Evolutionary conservation across 345 rosid species (phyloP), one percentile per base, ranked within the genome.

Genomic region (Eucalyptus tenuipes): DNA sequence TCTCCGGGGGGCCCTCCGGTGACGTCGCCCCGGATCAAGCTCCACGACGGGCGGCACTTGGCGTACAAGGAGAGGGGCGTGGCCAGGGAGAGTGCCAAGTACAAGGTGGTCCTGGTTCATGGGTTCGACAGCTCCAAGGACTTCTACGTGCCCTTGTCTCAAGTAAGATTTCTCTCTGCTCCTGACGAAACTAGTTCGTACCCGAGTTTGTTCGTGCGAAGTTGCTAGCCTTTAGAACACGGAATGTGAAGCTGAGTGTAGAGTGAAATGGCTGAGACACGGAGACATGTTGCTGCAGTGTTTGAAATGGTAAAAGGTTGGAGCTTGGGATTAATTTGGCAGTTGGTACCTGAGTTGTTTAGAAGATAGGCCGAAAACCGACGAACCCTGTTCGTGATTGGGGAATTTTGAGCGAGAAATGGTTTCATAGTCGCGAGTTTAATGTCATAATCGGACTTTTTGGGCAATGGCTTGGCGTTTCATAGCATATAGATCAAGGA

Each of bases 81-180:
- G 82, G 87, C 94, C 6, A 91, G 88, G 87, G 89, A 89, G 16
- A 81, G 10, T 12, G 92, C 95, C 16, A 91, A 90, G 85, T 87
- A 88, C 71, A 92, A 88, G 89, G 89, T 92, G 25, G 48, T 92
- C 47, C 89, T 89, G 27, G 89, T 93, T 55, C 95, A 93, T 87
- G 95, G 94, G 40, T 93, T 92, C 68, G 92, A 93, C 89, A 91
- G 90, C 89, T 92, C 91, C 90, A 92, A 92, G 92, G 92, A 88
- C 89, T n/a, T 91, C 7, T 89, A 91, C 84, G 85, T 91, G 89
- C 92, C 92, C 7, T 59, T 92, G 22, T 87, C 93, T 71, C 91
- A 68, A 86, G 91, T 92, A 91, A 64, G 68, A 37, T 75, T 37
- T 25, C 31, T 40, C 45, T 64, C 37, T 85, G 64, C 42, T 53